Conservation (phyloP, 306 rosid genomes). For the Datisca glomerata region DNA sequence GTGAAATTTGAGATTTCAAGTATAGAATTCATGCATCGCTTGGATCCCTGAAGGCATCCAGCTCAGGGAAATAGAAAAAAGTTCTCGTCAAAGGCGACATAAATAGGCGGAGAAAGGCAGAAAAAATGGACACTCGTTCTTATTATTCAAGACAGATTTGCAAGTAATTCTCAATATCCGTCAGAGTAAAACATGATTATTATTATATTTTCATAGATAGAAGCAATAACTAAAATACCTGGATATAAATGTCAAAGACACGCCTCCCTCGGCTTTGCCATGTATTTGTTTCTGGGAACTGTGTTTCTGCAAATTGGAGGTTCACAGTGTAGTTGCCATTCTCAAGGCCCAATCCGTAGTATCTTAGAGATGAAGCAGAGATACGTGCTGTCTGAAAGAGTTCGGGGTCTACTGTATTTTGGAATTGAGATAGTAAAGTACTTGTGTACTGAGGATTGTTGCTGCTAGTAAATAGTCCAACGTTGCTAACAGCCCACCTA, state of each 20-base stretch:
- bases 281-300: conserved; percentile 17
- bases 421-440: conserved; percentile 25
- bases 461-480: conserved; percentile 33
- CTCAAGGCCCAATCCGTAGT: conserved; percentile 63
- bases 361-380: conserved; percentile 73
- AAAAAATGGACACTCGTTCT: too few species aligned
- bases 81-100: too few species aligned
- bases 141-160: too few species aligned
- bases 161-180: too few species aligned
- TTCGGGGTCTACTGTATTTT: conserved; percentile 30
- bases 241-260: conserved; percentile 61
- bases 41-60: too few species aligned
- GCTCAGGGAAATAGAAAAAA: too few species aligned
- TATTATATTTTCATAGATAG: neutral
- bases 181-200: too few species aligned
- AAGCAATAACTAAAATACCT: conserved; percentile 28
- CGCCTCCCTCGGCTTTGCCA: conserved; percentile 71
- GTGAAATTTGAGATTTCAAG: too few species aligned
- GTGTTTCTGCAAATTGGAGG: conserved; percentile 56
- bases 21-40: too few species aligned
- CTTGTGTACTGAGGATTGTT: conserved; percentile 14
- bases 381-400: conserved; percentile 57
- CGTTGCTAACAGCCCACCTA: conserved; percentile 70
- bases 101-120: too few species aligned
- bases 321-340: conserved; percentile 52